Percentiles rank a stretch among this genome's conserved stretches.
Evolutionary conservation across 176 grass and related monocot species (phyloP).

Genomic region (Raddia distichophylla): DNA sequence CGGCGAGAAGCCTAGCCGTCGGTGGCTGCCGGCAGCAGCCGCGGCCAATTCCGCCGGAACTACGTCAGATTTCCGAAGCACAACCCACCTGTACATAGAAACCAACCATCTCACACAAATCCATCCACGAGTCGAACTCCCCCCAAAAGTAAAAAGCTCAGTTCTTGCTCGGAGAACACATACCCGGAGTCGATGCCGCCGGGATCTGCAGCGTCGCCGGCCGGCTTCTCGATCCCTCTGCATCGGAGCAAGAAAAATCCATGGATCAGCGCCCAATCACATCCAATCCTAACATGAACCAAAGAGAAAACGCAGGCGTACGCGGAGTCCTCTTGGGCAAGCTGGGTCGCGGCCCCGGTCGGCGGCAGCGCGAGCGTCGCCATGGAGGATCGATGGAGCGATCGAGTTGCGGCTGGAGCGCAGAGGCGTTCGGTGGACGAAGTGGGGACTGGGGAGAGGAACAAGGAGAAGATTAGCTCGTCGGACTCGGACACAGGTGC

Average conservation of each 20-base stretch:
- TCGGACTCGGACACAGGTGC: background rate
- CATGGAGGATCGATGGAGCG: conserved; percentile 31
- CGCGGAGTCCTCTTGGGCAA: conserved; percentile 9
- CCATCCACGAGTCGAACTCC: background rate
- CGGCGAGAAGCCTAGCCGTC: conserved; percentile 41
- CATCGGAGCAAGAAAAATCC: background rate
- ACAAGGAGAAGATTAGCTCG: conserved; percentile 29
- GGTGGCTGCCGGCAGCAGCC: background rate
- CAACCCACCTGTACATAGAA: conserved; percentile 46
- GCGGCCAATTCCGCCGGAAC: conserved; percentile 44
- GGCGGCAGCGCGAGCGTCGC: conserved; percentile 39
- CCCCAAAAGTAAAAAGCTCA: background rate
- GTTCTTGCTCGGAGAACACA: background rate
- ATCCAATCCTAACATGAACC: background rate
- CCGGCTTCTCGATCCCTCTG: conserved; percentile 6
- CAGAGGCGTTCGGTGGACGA: conserved; percentile 3
- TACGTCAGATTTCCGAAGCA: conserved; percentile 46
- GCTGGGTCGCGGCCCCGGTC: conserved; percentile 13
- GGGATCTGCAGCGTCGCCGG: conserved; percentile 23
- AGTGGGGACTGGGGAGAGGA: conserved; percentile 32
- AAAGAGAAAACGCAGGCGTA: background rate
- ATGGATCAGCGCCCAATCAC: background rate
- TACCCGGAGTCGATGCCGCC: conserved; percentile 46
- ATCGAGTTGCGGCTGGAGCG: background rate
- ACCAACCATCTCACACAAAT: conserved; percentile 37